Conservation (phyloP, 148 eudicot species). For the Suaeda aralocaspica region DNA sequence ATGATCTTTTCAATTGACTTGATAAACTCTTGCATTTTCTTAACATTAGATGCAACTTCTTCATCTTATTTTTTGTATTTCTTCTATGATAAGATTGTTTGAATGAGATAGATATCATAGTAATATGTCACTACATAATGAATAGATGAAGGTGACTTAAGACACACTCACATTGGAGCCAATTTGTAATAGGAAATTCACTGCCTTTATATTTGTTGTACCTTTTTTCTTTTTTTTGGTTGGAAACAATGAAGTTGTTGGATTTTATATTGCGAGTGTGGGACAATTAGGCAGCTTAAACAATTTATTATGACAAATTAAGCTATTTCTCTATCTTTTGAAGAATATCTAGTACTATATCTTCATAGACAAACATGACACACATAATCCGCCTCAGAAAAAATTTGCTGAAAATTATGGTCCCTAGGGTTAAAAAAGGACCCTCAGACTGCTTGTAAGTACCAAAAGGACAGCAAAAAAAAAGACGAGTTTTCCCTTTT, state of each 20-base stretch:
- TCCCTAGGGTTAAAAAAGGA: too few relatives aligned
- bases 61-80: conserved; percentile 30
- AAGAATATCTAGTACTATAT: neutral
- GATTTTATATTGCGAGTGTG: neutral
- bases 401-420: too few relatives aligned
- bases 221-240: neutral
- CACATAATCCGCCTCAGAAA: too few relatives aligned
- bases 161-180: conserved; percentile 16
- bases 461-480: too few relatives aligned
- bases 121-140: neutral
- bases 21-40: conserved; percentile 76
- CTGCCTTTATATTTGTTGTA: neutral
- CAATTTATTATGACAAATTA: conserved; percentile 16
- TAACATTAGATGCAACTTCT: conserved; percentile 50
- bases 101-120: neutral
- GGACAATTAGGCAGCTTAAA: conserved; percentile 21
- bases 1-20: conserved; percentile 46
- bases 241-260: conserved; percentile 18
- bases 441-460: too few relatives aligned
- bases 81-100: neutral
- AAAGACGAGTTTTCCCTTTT: too few relatives aligned
- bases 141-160: conserved; percentile 19
- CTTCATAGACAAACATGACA: too few relatives aligned
- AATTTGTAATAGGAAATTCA: conserved; percentile 15
- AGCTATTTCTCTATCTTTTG: conserved; percentile 8